Evolutionary conservation across 2,329 filamentous ascomycete species (phyloP).

Genomic region (Torrubiella hemipterigena): DNA sequence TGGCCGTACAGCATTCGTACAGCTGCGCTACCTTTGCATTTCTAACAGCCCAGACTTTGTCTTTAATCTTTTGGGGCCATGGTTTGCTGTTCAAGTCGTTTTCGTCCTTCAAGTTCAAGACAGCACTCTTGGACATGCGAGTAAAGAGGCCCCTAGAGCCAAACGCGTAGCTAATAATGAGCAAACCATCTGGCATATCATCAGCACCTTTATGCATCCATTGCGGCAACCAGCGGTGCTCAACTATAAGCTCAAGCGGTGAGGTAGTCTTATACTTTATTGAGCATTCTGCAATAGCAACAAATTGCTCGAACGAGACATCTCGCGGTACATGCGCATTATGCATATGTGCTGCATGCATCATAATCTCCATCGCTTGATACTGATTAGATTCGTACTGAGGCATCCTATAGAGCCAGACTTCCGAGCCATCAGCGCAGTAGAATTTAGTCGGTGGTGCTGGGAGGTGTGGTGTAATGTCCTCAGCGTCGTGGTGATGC

Average conservation of each 20-base stretch:
- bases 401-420: constrained; percentile 39
- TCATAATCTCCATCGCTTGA: constrained; percentile 29
- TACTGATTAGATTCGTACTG: constrained; percentile 32
- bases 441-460: constrained; percentile 21
- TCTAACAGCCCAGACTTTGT: constrained; percentile 35
- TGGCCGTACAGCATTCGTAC: constrained; percentile 28
- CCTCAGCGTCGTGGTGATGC: constrained; percentile 22
- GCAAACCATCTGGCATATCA: constrained; percentile 35
- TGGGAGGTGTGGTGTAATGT: constrained; percentile 22
- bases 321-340: constrained; percentile 31
- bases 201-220: constrained; percentile 36
- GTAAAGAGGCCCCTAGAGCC: constrained; percentile 35
- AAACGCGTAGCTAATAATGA: constrained; percentile 42
- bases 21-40: constrained; percentile 39
- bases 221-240: constrained; percentile 38
- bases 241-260: constrained; percentile 36
- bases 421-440: constrained; percentile 30
- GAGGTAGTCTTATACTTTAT: constrained; percentile 38
- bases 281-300: constrained; percentile 38
- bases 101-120: constrained; percentile 32
- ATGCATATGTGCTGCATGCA: constrained; percentile 41
- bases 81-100: constrained; percentile 27
- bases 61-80: constrained; percentile 34
- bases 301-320: constrained; percentile 35
- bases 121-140: constrained; percentile 34